Evolutionary conservation across 805 yeast genomes (phyloP).

Genomic region (Saturnispora hagleri): DNA sequence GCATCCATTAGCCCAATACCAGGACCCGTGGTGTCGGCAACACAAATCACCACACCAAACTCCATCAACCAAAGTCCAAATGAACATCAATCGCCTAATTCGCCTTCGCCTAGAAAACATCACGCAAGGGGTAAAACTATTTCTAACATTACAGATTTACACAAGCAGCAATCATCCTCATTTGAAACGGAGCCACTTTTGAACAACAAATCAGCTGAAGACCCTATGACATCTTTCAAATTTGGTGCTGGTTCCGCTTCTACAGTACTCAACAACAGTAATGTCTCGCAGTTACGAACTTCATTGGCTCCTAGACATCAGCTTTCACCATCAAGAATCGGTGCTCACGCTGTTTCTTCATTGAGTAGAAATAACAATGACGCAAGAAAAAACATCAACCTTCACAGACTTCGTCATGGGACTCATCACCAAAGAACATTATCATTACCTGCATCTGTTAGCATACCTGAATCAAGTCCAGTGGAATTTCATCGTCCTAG

Average conservation of each 20-base stretch:
- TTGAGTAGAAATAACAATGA: constrained; percentile 24
- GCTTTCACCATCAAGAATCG: constrained; percentile 60
- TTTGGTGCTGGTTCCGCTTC: constrained; percentile 23
- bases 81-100: constrained; percentile 7
- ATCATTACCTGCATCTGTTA: constrained; percentile 32
- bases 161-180: background rate
- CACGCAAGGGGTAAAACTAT: constrained; percentile 13
- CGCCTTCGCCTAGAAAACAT: constrained; percentile 9
- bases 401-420: constrained; percentile 22
- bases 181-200: background rate
- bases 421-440: constrained; percentile 29
- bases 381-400: constrained; percentile 16
- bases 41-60: constrained; percentile 5
- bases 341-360: constrained; percentile 62
- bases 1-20: constrained; percentile 5
- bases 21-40: constrained; percentile 2
- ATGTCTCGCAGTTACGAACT: constrained; percentile 9
- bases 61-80: constrained; percentile 3
- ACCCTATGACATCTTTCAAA: constrained; percentile 21
- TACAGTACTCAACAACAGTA: constrained; percentile 4
- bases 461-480: constrained; percentile 26
- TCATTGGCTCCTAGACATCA: constrained; percentile 27
- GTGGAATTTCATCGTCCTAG: constrained; percentile 21
- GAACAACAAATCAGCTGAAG: background rate
- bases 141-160: constrained; percentile 9